Percentiles rank a stretch among this genome's conserved stretches.
phyloP scores from a whole-genome alignment of 108 stramenopile species.

The Pelagomonas calceolata region DNA sequence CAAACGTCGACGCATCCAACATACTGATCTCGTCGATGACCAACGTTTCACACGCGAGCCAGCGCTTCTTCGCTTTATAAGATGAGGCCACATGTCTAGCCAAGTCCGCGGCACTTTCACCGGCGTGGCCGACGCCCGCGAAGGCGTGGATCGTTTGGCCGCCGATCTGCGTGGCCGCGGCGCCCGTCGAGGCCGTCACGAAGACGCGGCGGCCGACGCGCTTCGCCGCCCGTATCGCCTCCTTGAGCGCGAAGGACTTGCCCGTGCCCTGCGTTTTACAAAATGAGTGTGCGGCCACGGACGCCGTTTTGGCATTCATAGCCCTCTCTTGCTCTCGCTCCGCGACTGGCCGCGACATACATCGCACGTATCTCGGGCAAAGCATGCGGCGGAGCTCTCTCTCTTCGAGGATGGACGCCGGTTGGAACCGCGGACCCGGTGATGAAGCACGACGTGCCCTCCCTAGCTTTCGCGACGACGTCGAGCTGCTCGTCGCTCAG shows the following conservation, averaged over 20 bases:
- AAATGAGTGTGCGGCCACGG: no score
- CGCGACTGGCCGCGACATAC: no score
- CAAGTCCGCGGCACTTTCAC: conserved; percentile 15
- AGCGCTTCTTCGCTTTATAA: conserved; percentile 1
- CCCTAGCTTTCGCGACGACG: not conserved
- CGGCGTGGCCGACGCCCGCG: conserved; percentile 48
- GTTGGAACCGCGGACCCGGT: not conserved
- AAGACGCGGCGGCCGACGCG: conserved; percentile 16
- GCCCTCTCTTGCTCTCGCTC: no score
- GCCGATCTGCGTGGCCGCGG: conserved; percentile 51
- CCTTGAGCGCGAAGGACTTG: not conserved
- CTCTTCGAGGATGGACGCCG: no score
- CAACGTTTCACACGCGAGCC: conserved; percentile 20
- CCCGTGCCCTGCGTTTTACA: no score
- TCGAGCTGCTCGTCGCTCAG: not conserved
- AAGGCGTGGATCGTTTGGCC: conserved; percentile 69
- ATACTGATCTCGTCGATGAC: conserved; percentile 60
- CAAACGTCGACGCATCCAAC: conserved; percentile 61
- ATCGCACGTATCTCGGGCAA: no score
- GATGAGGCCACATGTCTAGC: conserved; percentile 7
- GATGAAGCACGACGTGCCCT: not conserved
- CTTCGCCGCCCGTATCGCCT: not conserved
- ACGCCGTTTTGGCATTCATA: no score
- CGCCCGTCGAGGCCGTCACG: conserved; percentile 59
- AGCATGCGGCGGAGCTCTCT: no score